Evolutionary conservation across 1,284 basidiomycete genomes (phyloP), one percentile per base, ranked within the genome.

Genomic region (Pascua guehoae): DNA sequence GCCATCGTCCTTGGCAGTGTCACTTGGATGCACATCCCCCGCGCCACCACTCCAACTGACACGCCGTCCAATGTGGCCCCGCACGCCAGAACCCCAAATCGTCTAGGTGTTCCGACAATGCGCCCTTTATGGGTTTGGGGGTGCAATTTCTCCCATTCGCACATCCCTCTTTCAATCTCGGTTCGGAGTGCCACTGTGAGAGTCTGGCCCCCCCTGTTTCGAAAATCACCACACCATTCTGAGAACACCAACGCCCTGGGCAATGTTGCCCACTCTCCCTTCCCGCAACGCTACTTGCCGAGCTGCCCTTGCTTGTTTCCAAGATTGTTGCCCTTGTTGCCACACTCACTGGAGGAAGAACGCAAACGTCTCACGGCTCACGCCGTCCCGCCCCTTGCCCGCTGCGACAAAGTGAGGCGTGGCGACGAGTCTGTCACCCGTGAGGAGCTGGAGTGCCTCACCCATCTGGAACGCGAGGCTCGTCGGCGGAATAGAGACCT

Each of bases 351-450:
- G 91, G 84, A 96, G 87, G 81, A 96, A 97, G 24, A 95, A 80
- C 4, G 91, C 80, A 62, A 81, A 90, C 2, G 87, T 93, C 78
- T 90, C 89, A 58, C 90, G 80, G n/a, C 86, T 91, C 49, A 88
- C 79, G 10, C 12, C 43, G 10, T 43, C 48, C 3, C 79, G 77
- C 32, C 76, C 65, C 2, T 54, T 53, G 2, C 65, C 71, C 4
- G 71, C 72, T 55, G 86, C 84, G 41, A 96, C 92, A 65, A 89
- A 95, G 67, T 97, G 92, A 9, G 91, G 91, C 1, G 92, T 96
- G 0, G 92, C 92, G 46, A 86, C 83, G 16, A 96, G 68, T 46
- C 62, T 62, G 12, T 70, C 84, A 16, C 81, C 84, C 1, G 91
- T 94, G 12, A 92, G 86, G 37, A 96, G 80, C 73, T 93, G 86